A percentile compares a stretch with the other conserved stretches of the same genome.
phyloP scores from a whole-genome alignment of 2,329 filamentous ascomycete species.

The Chalaropsis ovoidea region DNA sequence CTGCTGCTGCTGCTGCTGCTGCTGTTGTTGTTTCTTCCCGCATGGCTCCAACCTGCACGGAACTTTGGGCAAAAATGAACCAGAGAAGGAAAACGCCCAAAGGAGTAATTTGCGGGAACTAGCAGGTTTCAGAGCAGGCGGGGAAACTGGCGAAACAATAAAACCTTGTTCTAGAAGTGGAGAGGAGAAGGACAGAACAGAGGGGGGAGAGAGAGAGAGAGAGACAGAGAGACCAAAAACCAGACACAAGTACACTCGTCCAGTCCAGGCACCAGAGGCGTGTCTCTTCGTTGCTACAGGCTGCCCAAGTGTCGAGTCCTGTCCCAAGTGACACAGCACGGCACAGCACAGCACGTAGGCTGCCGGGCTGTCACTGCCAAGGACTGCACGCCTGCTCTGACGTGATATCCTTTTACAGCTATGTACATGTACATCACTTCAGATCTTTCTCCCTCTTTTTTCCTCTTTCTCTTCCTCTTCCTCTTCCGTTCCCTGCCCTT shows the following conservation, averaged over 20 bases:
- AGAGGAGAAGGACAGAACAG: no score
- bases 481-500: not conserved
- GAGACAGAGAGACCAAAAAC: not conserved
- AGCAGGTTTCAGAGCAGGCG: constrained; percentile 9
- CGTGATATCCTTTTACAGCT: not conserved
- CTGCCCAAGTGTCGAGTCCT: no score
- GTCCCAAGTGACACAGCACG: no score
- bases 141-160: constrained; percentile 6
- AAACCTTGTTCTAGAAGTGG: constrained; percentile 13
- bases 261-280: no score
- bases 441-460: not conserved
- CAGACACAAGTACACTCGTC: not conserved
- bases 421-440: not conserved
- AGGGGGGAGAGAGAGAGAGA: not conserved
- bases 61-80: not conserved
- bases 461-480: not conserved
- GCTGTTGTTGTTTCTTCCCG: not conserved
- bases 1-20: no score
- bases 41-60: constrained; percentile 9
- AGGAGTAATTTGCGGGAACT: constrained; percentile 11
- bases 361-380: no score
- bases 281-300: no score
- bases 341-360: no score
- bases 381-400: not conserved
- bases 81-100: constrained; percentile 6